Conservation (phyloP, 805 yeast species). For the Candida namnaoensis region DNA sequence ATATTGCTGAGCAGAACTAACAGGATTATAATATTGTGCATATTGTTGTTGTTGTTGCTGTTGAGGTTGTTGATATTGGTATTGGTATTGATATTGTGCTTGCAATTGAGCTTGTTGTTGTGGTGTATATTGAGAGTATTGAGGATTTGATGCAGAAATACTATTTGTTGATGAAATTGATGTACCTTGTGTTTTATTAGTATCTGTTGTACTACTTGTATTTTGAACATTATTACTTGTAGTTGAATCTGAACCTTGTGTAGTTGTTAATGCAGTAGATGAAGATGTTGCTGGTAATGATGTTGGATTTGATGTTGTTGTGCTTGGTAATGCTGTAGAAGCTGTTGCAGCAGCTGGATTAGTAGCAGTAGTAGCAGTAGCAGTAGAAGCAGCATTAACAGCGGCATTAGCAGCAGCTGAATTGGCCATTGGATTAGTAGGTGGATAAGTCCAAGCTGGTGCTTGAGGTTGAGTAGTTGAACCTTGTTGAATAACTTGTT, state of each 20-base stretch:
- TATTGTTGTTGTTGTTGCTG: constrained; percentile 2
- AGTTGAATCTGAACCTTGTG: no score
- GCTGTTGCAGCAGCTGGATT: neutral
- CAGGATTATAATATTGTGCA: neutral
- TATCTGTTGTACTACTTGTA: no score
- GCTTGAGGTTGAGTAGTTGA: constrained; percentile 20
- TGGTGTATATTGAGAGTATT: constrained; percentile 1
- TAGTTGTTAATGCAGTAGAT: no score
- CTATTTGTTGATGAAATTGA: neutral
- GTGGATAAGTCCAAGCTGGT: neutral
- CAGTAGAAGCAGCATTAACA: neutral
- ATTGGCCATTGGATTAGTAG: neutral
- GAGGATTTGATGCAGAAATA: neutral
- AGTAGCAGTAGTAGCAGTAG: neutral
- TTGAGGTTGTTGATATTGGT: constrained; percentile 7
- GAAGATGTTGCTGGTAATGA: constrained; percentile 1
- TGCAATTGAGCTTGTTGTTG: constrained; percentile 8
- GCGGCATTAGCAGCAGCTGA: neutral
- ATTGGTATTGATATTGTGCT: constrained; percentile 2
- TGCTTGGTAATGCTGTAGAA: constrained; percentile 2
- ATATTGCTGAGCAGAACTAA: constrained; percentile 3
- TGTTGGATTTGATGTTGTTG: constrained; percentile 4
- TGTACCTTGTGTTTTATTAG: neutral
- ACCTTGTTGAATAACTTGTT: constrained; percentile 30
- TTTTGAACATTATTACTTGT: no score